Conservation (phyloP, 306 rosid genomes). For the Gillenia trifoliata region DNA sequence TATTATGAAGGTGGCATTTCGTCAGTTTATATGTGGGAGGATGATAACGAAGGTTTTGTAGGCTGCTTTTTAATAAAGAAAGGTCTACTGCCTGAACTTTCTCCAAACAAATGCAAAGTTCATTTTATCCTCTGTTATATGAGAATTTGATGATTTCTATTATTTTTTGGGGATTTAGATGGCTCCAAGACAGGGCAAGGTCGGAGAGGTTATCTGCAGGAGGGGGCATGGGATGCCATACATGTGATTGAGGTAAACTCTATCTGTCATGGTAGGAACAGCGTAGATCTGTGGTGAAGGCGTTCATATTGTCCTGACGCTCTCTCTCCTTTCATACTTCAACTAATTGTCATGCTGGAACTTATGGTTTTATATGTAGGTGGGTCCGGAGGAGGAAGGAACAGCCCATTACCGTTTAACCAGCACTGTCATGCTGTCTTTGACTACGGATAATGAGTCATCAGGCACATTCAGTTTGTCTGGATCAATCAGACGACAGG, state of each 20-base stretch:
- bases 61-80: conserved; percentile 90
- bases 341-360: conserved; percentile 1
- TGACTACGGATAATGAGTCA: conserved; percentile 75
- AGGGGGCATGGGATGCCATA: conserved; percentile 99
- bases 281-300: not conserved
- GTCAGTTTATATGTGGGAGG: conserved; percentile 99
- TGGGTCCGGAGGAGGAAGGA: conserved; percentile 88
- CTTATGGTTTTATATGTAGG: conserved; percentile 37
- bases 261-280: conserved; percentile 4
- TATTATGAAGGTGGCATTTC: conserved; percentile 99
- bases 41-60: conserved; percentile 79
- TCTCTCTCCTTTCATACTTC: not conserved
- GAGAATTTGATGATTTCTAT: not conserved
- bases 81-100: conserved; percentile 43
- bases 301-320: not conserved
- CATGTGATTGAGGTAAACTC: conserved; percentile 87
- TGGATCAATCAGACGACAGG: conserved; percentile 94
- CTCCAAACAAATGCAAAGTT: conserved; percentile 5
- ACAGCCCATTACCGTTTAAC: conserved; percentile 70
- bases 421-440: conserved; percentile 88
- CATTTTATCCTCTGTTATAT: conserved; percentile 17
- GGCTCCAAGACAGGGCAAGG: conserved; percentile 97
- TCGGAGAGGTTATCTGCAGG: conserved; percentile 87
- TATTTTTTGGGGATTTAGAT: conserved; percentile 49
- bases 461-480: conserved; percentile 90